Conservation (phyloP, 495 filamentous ascomycete genomes). For the Penicillium chermesinum region DNA sequence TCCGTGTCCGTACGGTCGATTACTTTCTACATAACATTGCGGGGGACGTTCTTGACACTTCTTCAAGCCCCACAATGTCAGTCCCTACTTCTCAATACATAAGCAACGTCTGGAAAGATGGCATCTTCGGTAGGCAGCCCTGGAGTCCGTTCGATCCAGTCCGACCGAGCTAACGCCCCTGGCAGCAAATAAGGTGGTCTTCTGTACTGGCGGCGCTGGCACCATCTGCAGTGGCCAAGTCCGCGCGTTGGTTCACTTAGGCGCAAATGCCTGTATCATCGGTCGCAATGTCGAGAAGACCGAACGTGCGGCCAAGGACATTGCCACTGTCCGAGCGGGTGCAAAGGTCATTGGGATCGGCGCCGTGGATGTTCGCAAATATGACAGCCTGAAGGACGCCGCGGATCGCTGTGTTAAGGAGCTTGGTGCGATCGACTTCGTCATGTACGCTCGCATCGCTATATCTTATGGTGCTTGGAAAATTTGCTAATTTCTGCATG, state of each 20-base stretch:
- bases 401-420: conserved; percentile 74
- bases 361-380: conserved; percentile 73
- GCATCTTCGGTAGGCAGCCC: conserved; percentile 61
- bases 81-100: conserved; percentile 44
- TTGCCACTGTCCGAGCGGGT: conserved; percentile 69
- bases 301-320: conserved; percentile 68
- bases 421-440: conserved; percentile 82
- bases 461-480: not conserved
- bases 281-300: conserved; percentile 91
- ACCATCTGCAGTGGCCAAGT: conserved; percentile 94
- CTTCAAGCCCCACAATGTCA: not conserved
- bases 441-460: conserved; percentile 59
- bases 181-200: conserved; percentile 79
- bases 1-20: not conserved
- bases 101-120: conserved; percentile 77
- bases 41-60: not conserved
- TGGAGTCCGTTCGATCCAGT: not conserved
- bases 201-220: conserved; percentile 92
- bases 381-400: conserved; percentile 62
- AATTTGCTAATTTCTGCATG: conserved; percentile 9
- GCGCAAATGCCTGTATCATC: conserved; percentile 89
- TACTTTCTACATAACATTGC: not conserved
- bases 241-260: conserved; percentile 81
- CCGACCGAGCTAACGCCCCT: conserved; percentile 6
- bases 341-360: conserved; percentile 83